These are phyloP conservation scores for Nakaseomyces bracarensis DNA, from an alignment of 1,139 yeast genomes.

Conservation along the genomic window DNA sequence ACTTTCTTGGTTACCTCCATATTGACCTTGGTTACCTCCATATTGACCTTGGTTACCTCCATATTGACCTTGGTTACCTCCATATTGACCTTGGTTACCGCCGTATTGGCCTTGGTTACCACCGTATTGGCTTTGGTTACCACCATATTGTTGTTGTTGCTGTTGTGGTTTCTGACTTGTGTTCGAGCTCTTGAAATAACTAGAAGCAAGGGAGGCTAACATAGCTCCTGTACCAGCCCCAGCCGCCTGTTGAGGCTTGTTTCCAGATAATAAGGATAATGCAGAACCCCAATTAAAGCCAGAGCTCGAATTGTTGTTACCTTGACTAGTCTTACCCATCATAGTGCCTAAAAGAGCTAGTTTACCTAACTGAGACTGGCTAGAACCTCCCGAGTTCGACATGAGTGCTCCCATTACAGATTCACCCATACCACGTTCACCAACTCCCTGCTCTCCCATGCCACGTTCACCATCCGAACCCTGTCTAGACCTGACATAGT, in stretches of 20 bases:
- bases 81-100: constrained; percentile 7
- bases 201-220: constrained; percentile 22
- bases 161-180: constrained; percentile 3
- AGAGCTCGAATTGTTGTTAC: constrained; percentile 11
- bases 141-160: constrained; percentile 3
- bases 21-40: constrained; percentile 4
- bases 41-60: constrained; percentile 7
- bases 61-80: constrained; percentile 7
- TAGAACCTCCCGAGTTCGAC: constrained; percentile 20
- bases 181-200: constrained; percentile 13
- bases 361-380: constrained; percentile 27
- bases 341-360: constrained; percentile 26
- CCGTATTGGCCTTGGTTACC: constrained; percentile 7
- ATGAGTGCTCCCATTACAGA: constrained; percentile 19
- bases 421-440: constrained; percentile 23
- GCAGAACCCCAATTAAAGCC: constrained; percentile 22
- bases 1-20: constrained; percentile 6
- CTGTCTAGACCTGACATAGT: constrained; percentile 12
- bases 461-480: constrained; percentile 5
- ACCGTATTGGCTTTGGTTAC: constrained; percentile 7
- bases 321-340: constrained; percentile 14
- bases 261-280: constrained; percentile 20
- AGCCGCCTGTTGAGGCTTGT: constrained; percentile 13
- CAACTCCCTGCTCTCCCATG: constrained; percentile 10
- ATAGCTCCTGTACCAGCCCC: constrained; percentile 13